phyloP scores from a whole-genome alignment of 2,329 filamentous ascomycete genomes.

The Apiospora marii region DNA sequence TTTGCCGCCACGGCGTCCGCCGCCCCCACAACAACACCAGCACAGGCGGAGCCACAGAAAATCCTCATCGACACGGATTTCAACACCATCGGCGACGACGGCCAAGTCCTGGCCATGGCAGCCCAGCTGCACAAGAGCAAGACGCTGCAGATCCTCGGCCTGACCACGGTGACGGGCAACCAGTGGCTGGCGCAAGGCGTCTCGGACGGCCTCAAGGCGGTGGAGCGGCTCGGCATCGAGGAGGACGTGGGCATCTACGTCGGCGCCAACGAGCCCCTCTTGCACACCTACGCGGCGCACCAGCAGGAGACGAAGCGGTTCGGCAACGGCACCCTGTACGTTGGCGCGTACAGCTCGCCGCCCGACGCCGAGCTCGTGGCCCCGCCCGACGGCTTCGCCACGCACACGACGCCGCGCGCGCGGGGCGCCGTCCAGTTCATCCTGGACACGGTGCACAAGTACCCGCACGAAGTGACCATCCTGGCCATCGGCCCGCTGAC shows the following conservation, averaged over 20 bases:
- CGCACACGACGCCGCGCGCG: background rate
- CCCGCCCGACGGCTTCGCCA: constrained; percentile 14
- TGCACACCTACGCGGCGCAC: background rate
- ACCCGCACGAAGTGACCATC: constrained; percentile 15
- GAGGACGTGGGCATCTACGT: background rate
- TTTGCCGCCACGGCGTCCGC: background rate
- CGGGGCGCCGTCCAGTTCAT: constrained; percentile 12
- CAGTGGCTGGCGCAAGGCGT: constrained; percentile 18
- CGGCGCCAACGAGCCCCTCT: constrained; percentile 12
- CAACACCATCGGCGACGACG: constrained; percentile 23
- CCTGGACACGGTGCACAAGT: background rate
- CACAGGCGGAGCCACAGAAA: background rate
- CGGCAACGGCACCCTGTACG: background rate
- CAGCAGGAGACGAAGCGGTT: constrained; percentile 12
- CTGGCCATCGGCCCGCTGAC: constrained; percentile 15
- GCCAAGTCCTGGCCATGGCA: constrained; percentile 13
- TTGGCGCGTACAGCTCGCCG: background rate
- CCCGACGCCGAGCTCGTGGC: background rate
- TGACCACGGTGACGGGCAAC: constrained; percentile 15
- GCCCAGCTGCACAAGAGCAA: constrained; percentile 20
- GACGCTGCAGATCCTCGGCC: background rate
- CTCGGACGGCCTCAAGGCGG: constrained; percentile 14
- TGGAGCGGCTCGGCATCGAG: constrained; percentile 11
- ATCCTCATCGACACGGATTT: constrained; percentile 18
- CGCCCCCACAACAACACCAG: background rate